A percentile compares a stretch with the other conserved stretches of the same genome.
Conservation (phyloP, 306 rosid genomes). For the Cicer judaicum region DNA sequence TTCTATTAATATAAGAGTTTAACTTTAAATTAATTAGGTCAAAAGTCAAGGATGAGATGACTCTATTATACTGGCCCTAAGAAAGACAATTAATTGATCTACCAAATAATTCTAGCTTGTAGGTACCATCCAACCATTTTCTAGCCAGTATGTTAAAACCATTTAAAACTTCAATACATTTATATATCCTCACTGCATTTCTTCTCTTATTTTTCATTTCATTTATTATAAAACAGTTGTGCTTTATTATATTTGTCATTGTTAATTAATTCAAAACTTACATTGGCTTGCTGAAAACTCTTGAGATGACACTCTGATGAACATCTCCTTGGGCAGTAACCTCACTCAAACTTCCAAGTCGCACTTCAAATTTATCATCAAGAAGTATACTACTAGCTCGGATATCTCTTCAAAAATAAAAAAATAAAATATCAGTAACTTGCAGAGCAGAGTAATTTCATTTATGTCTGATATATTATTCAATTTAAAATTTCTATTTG, state of each 20-base stretch:
- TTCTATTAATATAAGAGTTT: background rate
- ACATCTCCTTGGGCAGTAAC: conserved; percentile 73
- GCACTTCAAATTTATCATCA: conserved; percentile 95
- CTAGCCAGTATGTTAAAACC: background rate
- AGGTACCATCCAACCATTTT: conserved; percentile 15
- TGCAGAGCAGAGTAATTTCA: background rate
- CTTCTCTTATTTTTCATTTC: conserved; percentile 25
- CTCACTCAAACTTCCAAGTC: conserved; percentile 95
- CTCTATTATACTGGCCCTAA: conserved; percentile 2
- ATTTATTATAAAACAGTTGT: conserved; percentile 23
- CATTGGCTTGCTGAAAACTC: conserved; percentile 78
- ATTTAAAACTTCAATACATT: conserved; percentile 28
- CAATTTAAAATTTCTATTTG: no score
- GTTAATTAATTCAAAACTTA: conserved; percentile 55
- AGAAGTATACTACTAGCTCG: conserved; percentile 97
- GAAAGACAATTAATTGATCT: background rate
- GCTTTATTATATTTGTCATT: conserved; percentile 1
- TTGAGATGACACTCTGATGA: conserved; percentile 69
- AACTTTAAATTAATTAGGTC: background rate
- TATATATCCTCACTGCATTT: conserved; percentile 17
- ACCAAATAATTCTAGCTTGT: background rate
- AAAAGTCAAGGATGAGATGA: background rate
- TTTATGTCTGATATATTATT: no score
- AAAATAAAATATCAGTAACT: conserved; percentile 42
- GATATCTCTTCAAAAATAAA: conserved; percentile 66